Evolutionary conservation across 441 rosid genomes (phyloP).

Genomic region (Geranium incanum): DNA sequence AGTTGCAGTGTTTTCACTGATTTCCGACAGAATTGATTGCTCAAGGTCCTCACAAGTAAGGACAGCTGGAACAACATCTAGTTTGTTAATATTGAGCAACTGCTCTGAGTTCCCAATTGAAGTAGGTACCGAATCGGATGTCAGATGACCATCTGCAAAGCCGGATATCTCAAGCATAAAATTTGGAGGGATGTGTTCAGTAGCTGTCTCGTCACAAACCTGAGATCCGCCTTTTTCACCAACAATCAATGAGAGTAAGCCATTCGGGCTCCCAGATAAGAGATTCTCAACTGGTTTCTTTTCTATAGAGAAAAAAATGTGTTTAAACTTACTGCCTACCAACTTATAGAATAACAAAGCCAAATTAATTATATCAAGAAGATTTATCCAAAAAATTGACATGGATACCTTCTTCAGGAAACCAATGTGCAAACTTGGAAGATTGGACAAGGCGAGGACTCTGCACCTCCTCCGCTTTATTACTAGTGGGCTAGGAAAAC

Average conservation of each 20-base stretch:
- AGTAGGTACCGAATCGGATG: constrained; percentile 20
- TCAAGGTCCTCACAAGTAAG: constrained; percentile 99
- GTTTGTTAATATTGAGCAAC: constrained; percentile 29
- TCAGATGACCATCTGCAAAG: constrained; percentile 27
- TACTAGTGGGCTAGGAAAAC: constrained; percentile 39
- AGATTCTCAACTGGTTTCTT: constrained; percentile 48
- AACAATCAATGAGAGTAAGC: constrained; percentile 70
- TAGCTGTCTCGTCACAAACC: constrained; percentile 34
- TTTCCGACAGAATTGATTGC: constrained; percentile 76
- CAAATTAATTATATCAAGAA: neutral
- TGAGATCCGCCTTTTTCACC: constrained; percentile 53
- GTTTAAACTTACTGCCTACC: constrained; percentile 10
- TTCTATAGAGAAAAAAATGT: constrained; percentile 35
- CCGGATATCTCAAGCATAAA: constrained; percentile 40
- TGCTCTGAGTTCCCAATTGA: constrained; percentile 29
- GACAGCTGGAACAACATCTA: constrained; percentile 49
- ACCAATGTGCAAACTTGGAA: constrained; percentile 89
- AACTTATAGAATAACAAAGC: neutral
- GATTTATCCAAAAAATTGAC: constrained; percentile 17
- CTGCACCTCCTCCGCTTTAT: constrained; percentile 40
- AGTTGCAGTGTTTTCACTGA: constrained; percentile 35
- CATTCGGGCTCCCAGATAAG: constrained; percentile 40
- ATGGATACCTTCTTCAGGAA: constrained; percentile 74
- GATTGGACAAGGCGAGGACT: constrained; percentile 44
- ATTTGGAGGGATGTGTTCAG: constrained; percentile 24